Base-by-base conservation (phyloP, 2,329 filamentous ascomycete genomes). In the Exophiala dermatitidis region DNA sequence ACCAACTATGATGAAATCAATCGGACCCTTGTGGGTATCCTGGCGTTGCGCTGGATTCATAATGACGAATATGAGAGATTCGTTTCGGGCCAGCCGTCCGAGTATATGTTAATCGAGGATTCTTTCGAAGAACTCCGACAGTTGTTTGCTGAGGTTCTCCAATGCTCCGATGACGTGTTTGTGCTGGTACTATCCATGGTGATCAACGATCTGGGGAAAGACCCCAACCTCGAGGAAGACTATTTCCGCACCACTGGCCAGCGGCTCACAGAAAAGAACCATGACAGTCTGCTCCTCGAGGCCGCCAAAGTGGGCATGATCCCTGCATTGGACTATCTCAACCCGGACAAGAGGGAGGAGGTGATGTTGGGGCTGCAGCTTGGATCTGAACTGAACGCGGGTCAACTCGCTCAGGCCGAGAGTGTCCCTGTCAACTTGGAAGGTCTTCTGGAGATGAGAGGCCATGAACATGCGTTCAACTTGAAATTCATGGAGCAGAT, bases 131-230 rank as follows among this genome's bases (percentile, higher is more conserved):
- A 57, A 52, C 56, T 71, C 7, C 54, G 52, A n/a, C 6, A 59
- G 10, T 56, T 65, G 30, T 66, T 66, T 12, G 32, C n/a, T 4
- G 37, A 54, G 1, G 50, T 53, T n/a, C 38, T 68, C 4, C 36
- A 26, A 2, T 54, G 32, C 4, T 33, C 54, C 7, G 52, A 57
- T 43, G 62, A 68, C 41, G 45, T 69, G 28, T 64, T 66, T 36
- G 60, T 64, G 0, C 58, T 72, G 10, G 57, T 72, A 29, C 60
- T 66, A 9, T 64, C 67, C 6, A 65, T 70, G 50, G 53, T 69
- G 3, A 64, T 71, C 47, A 69, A 71, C 45, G 69, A 72, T 50
- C 59, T 72, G 10, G 69, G 70, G 29, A 72, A 71, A 50, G 68
- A 71, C 36, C 55, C 65, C 1, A 43, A 61, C 33, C 63, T 72